Conservation (phyloP, 805 yeast species). For the Lipomyces orientalis region DNA sequence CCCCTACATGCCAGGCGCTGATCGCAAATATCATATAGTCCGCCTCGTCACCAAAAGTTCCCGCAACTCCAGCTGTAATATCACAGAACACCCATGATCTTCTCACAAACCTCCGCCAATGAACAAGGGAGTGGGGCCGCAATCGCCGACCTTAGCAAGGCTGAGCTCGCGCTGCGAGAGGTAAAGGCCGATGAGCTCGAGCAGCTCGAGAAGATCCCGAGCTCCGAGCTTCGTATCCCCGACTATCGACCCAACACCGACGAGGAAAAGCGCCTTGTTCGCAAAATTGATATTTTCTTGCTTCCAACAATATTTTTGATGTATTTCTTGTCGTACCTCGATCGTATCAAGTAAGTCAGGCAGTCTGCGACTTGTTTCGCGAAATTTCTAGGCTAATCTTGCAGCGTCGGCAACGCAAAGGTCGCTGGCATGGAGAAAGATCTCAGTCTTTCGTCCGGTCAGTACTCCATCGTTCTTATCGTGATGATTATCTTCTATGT, state of each 20-base stretch:
- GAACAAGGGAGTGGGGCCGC: too few relatives aligned
- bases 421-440: constrained; percentile 53
- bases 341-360: constrained; percentile 16
- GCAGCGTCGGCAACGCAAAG: constrained; percentile 53
- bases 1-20: too few relatives aligned
- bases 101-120: too few relatives aligned
- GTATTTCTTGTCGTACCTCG: constrained; percentile 49
- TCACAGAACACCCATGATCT: too few relatives aligned
- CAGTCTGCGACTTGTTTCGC: too few relatives aligned
- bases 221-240: constrained; percentile 12
- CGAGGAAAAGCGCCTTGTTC: constrained; percentile 36
- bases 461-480: constrained; percentile 54
- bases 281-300: constrained; percentile 52
- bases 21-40: too few relatives aligned
- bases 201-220: constrained; percentile 11
- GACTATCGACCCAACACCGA: constrained; percentile 16
- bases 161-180: too few relatives aligned
- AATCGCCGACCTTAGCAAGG: too few relatives aligned
- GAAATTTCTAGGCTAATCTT: too few relatives aligned
- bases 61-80: too few relatives aligned
- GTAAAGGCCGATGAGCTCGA: constrained; percentile 2
- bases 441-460: constrained; percentile 50
- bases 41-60: too few relatives aligned
- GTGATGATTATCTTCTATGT: constrained; percentile 46
- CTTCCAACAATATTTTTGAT: constrained; percentile 52